Base-by-base conservation (phyloP, 805 yeast species). In the Candida krabiensis region DNA sequence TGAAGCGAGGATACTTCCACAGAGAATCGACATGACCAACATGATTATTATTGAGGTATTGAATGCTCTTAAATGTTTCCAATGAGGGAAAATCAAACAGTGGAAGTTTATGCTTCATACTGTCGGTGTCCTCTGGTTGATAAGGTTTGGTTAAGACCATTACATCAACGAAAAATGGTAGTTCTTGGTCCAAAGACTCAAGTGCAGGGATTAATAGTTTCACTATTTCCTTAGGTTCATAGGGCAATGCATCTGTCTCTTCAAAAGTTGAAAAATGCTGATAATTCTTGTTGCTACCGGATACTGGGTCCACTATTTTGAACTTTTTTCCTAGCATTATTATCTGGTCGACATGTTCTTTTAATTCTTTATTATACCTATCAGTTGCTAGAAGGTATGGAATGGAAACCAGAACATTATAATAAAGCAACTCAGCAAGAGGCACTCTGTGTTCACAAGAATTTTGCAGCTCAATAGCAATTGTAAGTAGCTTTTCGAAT, bases 381-480 rank as follows among this genome's bases (percentile, higher is more conserved):
- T 25, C 50, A 13, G 56, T 40, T 3, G 58, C 49, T 22, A 52
- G 33, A 16, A 60, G 25, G 55, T 77, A 86, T 9, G 96, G 96
- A 24, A 85, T 52, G 9, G 86, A 71, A 13, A 81, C 56, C 37
- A 83, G 60, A 1, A 79, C 75, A 47, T 77, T 77, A 48, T 78
- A 80, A 55, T 64, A 86, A 13, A 88, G 60, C 33, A 82, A 79
- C 56, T 86, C 88, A 4, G 86, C 86, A 31, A 83, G 60, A 2
- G 83, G 77, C 35, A 64, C 69, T 58, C 89, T 72, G 15, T 42
- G 43, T 19, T 57, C 58, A 26, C 58, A 26, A 1, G 37, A n/a
- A 4, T 56, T 45, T 55, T 83, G 86, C 40, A 85, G 63, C 2
- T 73, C 79, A 28, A 79, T 67, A 1, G 90, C 76, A 24, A 74